Evolutionary conservation across 2,329 filamentous ascomycete species (phyloP), one percentile per base, ranked within the genome.

Genomic region (Fusarium phyllophilum): DNA sequence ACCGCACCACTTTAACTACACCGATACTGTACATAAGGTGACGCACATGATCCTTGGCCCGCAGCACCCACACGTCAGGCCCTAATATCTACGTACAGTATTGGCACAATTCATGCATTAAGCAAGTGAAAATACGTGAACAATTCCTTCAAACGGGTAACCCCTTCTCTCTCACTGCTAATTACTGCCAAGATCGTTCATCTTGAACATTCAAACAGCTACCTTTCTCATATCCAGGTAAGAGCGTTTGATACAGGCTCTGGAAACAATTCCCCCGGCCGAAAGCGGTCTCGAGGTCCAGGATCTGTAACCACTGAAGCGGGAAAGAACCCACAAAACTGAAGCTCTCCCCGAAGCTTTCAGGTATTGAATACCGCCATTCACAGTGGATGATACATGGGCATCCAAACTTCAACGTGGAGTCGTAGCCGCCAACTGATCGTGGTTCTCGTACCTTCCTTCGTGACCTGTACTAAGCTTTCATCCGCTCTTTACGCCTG

Each of bases 31-130:
- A 48, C 56, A 66, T 66, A 31, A 45, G 68, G 75, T 75, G 72
- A 75, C 73, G 73, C 75, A 75, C 69, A 69, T 68, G 68, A 64
- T 54, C 24, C 51, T 73, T 71, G 67, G 70, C 70, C 74, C 76
- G 74, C 76, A 77, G 51, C 71, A 75, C 70, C 76, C 76, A 78
- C 76, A 78, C 72, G 61, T 58, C 76, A 70, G 76, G 76, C 76
- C 76, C 76, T 78, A 78, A 78, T 68, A 51, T 75, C 73, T 73
- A 78, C 24, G 26, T 73, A 77, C 22, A 42, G 44, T 45, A 46
- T 73, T 73, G 74, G 68, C 74, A 76, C 71, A 78, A 78, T 78
- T 77, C 69, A 64, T 62, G 66, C 51, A 70, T 68, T 26, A n/a
- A 49, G 15, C 20, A 51, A 57, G 55, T 41, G 24, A 68, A 62